A percentile compares a stretch with the other conserved stretches of the same genome.
These are phyloP conservation scores for Wickerhamiella vanderwaltii DNA, from an alignment of 805 yeast genomes.

Conservation along the genomic window DNA sequence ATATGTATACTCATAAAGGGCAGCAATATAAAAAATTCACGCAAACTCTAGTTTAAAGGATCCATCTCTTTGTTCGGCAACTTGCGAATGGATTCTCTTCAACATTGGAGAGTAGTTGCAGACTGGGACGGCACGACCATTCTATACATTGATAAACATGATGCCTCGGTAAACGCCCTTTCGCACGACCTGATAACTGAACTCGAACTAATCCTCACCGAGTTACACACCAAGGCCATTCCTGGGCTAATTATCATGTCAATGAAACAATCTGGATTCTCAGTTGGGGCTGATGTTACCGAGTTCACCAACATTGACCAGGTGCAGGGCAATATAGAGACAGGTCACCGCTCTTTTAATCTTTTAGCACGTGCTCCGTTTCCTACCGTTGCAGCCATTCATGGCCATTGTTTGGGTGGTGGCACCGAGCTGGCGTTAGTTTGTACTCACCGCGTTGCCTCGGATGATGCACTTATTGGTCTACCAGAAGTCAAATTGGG, in stretches of 20 bases:
- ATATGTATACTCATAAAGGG: too few species aligned
- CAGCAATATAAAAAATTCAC: too few species aligned
- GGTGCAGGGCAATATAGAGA: background rate
- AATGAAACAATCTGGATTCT: background rate
- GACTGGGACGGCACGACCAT: constrained; percentile 8
- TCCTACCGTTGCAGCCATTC: constrained; percentile 21
- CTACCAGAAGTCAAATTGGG: constrained; percentile 45
- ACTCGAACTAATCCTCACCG: background rate
- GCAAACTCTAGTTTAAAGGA: too few species aligned
- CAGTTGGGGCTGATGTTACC: constrained; percentile 5
- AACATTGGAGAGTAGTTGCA: background rate
- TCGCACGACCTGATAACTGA: background rate
- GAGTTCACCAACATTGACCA: background rate
- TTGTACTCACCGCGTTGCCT: constrained; percentile 11
- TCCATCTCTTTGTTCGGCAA: too few species aligned
- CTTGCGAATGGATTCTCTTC: too few species aligned
- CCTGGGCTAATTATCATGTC: constrained; percentile 1
- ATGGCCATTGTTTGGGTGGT: constrained; percentile 44
- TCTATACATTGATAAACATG: background rate
- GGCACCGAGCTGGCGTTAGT: constrained; percentile 45
- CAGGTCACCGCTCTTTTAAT: constrained; percentile 2
- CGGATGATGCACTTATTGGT: constrained; percentile 34
- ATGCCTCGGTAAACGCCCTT: background rate
- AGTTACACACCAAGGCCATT: background rate
- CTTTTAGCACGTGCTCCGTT: background rate